phyloP scores from a whole-genome alignment of 768 basidiomycete species.

The Candolleomyces eurysporus region DNA sequence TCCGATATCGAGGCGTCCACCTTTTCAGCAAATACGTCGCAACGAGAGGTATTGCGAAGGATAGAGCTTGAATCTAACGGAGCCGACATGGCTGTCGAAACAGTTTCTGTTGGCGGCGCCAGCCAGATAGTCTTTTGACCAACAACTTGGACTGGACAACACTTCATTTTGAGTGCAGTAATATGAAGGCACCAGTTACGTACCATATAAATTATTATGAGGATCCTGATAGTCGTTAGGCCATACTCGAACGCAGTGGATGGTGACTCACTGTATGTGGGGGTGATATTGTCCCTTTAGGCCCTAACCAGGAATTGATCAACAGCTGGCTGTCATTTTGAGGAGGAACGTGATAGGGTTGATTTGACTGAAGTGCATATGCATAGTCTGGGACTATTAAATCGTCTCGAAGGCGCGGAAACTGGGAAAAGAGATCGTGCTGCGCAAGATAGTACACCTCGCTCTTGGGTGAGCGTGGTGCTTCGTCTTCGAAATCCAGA shows the following conservation, averaged over 20 bases:
- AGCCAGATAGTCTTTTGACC: constrained; percentile 92
- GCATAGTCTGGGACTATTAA: constrained; percentile 87
- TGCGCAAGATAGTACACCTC: constrained; percentile 81
- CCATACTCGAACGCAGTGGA: constrained; percentile 8
- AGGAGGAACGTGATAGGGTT: constrained; percentile 62
- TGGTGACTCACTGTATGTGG: constrained; percentile 70
- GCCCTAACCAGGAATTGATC: constrained; percentile 83
- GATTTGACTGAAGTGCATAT: constrained; percentile 48
- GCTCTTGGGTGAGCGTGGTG: constrained; percentile 2
- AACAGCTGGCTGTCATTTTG: constrained; percentile 61
- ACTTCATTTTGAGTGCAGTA: not conserved
- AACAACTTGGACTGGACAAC: constrained; percentile 74
- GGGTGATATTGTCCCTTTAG: constrained; percentile 75
- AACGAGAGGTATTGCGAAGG: constrained; percentile 78
- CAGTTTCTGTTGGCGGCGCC: constrained; percentile 57
- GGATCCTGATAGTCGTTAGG: constrained; percentile 65
- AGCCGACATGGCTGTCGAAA: constrained; percentile 59
- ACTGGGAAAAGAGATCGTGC: constrained; percentile 81
- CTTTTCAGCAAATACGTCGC: constrained; percentile 66
- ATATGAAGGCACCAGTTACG: constrained; percentile 3
- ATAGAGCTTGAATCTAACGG: constrained; percentile 38
- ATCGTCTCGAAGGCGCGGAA: constrained; percentile 74
- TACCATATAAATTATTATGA: constrained; percentile 89
- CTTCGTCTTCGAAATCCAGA: constrained; percentile 34
- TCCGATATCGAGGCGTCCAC: constrained; percentile 48